Percentiles rank a stretch among this genome's conserved stretches.
Conservation (phyloP, 176 grass and related monocot genomes). For the Musa beccarii region DNA sequence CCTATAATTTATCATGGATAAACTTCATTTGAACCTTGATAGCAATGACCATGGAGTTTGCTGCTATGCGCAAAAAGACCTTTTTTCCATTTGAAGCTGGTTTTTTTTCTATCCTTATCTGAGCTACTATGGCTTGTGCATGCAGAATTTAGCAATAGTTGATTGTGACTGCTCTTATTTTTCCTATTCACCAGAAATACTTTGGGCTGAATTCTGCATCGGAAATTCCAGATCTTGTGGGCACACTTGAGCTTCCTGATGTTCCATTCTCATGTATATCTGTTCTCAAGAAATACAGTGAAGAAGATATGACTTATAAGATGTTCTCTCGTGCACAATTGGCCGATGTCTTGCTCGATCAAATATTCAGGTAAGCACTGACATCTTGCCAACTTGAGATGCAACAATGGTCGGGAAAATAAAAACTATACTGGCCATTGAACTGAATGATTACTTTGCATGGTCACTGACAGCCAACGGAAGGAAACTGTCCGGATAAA, state of each 20-base stretch:
- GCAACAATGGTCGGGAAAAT: background rate
- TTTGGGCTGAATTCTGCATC: conserved; percentile 57
- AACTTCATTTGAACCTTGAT: background rate
- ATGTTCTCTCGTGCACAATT: conserved; percentile 60
- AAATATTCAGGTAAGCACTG: conserved; percentile 59
- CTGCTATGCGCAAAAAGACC: background rate
- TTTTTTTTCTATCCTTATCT: too few relatives aligned
- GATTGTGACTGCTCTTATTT: conserved; percentile 5
- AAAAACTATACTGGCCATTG: background rate
- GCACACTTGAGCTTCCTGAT: conserved; percentile 65
- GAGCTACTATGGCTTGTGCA: too few relatives aligned
- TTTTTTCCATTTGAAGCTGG: background rate
- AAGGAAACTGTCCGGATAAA: conserved; percentile 63
- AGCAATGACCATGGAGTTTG: background rate
- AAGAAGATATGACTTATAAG: conserved; percentile 73
- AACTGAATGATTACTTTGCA: background rate
- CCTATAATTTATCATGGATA: background rate
- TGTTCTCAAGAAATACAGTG: conserved; percentile 55
- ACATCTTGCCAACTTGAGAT: background rate
- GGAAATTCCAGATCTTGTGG: conserved; percentile 65
- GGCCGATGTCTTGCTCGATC: conserved; percentile 50
- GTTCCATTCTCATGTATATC: conserved; percentile 76
- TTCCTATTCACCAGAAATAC: conserved; percentile 40
- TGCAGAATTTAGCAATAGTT: background rate
- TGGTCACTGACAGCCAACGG: conserved; percentile 35